Base-by-base conservation (phyloP, 495 filamentous ascomycete species). In the Talaromyces wortmannii region DNA sequence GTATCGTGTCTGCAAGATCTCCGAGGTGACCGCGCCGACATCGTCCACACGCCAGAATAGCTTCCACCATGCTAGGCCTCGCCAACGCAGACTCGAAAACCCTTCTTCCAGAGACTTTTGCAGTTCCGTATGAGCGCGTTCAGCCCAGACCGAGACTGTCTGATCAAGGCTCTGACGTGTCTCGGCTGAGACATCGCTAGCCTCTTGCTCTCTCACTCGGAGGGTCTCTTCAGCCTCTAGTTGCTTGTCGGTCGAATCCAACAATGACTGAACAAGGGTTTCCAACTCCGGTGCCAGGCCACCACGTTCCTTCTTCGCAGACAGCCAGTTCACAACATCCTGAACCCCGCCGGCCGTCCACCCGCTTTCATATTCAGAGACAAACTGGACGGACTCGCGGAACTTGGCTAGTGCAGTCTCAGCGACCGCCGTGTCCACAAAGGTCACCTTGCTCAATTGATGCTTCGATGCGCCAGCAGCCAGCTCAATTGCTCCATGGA, bases 31-130 rank as follows among this genome's bases (percentile, higher is more conserved):
- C 78, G 89, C 85, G 31, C 79, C 77, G 42, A 98, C 90, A 60
- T 97, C 92, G 66, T 97, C 94, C 46, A 90, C 89, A 11, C 87
- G 85, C 90, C 91, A 97, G 63, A 95, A 85, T 11, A 98, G 82
- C 65, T 95, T 95, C 89, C 89, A 97, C 94, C 92, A 98, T 8
- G 80, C 78, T 2, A 96, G 74, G 15, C 82, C 85, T 3, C 77
- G 75, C 92, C 92, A 97, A 29, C 78, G 68, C 42, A 71, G 75
- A 40, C 82, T 82, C 11, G 78, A 66, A 60, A 96, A 92, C 5
- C 88, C 90, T 32, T 74, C 66, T 53, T 90, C 85, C 2, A 97
- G 83, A 32, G 87, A 79, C 57, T 85, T 76, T 48, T 88, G 86
- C 5, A 97, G 80, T 62, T 98, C 92, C 1, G 82, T 80, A 63